Base-by-base conservation (phyloP, 768 basidiomycete species). In the Piloderma croceum region DNA sequence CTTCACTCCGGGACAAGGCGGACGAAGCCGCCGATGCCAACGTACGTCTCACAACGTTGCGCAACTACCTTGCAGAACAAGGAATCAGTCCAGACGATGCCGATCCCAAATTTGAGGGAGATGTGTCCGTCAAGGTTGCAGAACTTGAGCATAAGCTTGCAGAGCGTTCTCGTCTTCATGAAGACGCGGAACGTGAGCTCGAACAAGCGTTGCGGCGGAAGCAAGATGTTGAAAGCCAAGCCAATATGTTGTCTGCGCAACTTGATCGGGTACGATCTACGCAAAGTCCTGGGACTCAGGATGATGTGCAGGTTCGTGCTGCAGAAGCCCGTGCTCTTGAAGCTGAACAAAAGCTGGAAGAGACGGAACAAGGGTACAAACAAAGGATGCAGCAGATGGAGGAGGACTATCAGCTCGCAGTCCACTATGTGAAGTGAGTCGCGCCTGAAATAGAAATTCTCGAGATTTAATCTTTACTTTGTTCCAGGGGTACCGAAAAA, bases 391-490 rank as follows among this genome's bases (percentile, higher is more conserved):
- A 81, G 51, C 87, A 92, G 58, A 79, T 98, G 63, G 93, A 98
- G 63, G 80, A 87, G 34, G 94, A 97, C 54, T 98, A 99, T 61
- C 87, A 92, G 54, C 79, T 93, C 38, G 94, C 96, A 11, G 93
- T 98, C 41, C 87, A 91, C 58, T 97, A 96, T 64, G 92, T 97
- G 52, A 98, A 97, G 89, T 90, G 60, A 68, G 83, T 63, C 44
- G 40, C 25, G 41, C 47, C 47, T 65, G 48, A 44, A 36, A 21
- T 42, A 27, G 5, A 7, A 36, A 42, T 51, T 38, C 25, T 34
- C 39, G 45, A 39, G 40, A 41, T 47, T 44, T 53, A 45, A 38
- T 42, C 41, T 37, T 36, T 38, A 41, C 31, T 42, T 47, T 48
- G 24, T 46, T 44, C 18, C 56, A 91, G 89, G 74, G 90, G 90